Evolutionary conservation across 2,329 filamentous ascomycete genomes (phyloP).

Genomic region (Lasiodiplodia sp.): DNA sequence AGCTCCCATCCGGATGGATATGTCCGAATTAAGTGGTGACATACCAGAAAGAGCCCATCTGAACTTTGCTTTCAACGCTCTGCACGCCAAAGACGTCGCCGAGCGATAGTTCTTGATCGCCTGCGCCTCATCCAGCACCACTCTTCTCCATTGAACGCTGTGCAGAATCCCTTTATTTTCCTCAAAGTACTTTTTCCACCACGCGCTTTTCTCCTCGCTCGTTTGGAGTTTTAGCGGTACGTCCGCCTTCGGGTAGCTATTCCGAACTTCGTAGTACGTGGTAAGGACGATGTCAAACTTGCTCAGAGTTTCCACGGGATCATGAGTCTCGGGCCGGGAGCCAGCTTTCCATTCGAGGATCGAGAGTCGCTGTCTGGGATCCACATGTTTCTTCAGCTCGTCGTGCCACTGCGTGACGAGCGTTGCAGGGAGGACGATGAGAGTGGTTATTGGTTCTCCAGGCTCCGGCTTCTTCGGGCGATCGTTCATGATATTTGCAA

Average conservation of each 20-base stretch:
- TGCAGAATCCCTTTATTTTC: conserved; percentile 42
- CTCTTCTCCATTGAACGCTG: conserved; percentile 50
- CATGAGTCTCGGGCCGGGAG: conserved; percentile 37
- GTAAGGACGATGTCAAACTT: conserved; percentile 48
- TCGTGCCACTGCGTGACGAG: conserved; percentile 51
- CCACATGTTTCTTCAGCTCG: conserved; percentile 43
- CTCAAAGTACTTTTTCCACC: conserved; percentile 44
- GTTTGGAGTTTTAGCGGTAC: conserved; percentile 48
- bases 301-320: conserved; percentile 31
- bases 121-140: conserved; percentile 67
- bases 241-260: conserved; percentile 51
- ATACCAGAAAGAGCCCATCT: conserved; percentile 53
- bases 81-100: conserved; percentile 55
- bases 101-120: conserved; percentile 59
- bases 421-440: conserved; percentile 52
- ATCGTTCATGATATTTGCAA: conserved; percentile 55
- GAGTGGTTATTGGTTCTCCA: conserved; percentile 42
- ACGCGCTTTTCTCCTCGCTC: conserved; percentile 49
- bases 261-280: conserved; percentile 51
- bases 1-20: background rate
- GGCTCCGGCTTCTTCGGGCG: conserved; percentile 27
- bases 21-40: conserved; percentile 45
- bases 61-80: conserved; percentile 47
- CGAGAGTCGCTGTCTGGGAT: conserved; percentile 1
- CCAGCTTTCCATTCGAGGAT: conserved; percentile 42